Evolutionary conservation across 2,329 filamentous ascomycete species (phyloP), one percentile per base, ranked within the genome.

Genomic region (Beauveria sp.): DNA sequence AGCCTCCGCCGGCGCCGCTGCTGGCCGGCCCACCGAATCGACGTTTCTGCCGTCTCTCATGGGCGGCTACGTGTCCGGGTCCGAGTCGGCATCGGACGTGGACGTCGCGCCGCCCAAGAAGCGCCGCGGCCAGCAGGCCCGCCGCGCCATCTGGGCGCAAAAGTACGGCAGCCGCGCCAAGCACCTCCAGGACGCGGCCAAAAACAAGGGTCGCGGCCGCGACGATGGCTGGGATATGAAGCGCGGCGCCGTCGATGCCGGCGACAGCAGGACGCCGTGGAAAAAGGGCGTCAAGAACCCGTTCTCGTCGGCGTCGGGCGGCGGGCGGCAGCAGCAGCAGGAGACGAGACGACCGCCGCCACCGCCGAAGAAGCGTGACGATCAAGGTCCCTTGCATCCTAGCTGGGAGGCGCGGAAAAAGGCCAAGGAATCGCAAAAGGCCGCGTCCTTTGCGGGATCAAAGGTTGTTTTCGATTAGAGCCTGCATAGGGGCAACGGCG

Each of bases 11-110:
- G 12, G 2, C 30, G 63, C 68, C 8, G 70, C 71, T 61, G 70
- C 71, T 61, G 57, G 47, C 30, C 65, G 47, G 18, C 65, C 69
- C 12, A 70, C 71, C 9, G 74, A 74, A 60, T 84, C 88, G 0
- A 83, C 83, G 0, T 91, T 92, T 70, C 76, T 95, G 2, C 90
- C 90, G 0, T 86, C 86, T 1, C 81, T 95, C 18, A 90, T 91
- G 81, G 87, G 86, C 22, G 89, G 89, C 61, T 96, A 93, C 75
- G 83, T 90, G 67, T 91, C 89, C 2, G 89, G 88, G 52, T 90
- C 87, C 9, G 89, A 90, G 66, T 85, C 82, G 0, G 83, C 82
- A 7, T 89, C 87, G 0, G 87, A 89, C 65, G 77, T 90, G 24
- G 89, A 91, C 58, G 73, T 80, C 2, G 83, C 82, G 6, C 78